phyloP scores from a whole-genome alignment of 2,329 filamentous ascomycete genomes.

The Botrytis paeoniae region DNA sequence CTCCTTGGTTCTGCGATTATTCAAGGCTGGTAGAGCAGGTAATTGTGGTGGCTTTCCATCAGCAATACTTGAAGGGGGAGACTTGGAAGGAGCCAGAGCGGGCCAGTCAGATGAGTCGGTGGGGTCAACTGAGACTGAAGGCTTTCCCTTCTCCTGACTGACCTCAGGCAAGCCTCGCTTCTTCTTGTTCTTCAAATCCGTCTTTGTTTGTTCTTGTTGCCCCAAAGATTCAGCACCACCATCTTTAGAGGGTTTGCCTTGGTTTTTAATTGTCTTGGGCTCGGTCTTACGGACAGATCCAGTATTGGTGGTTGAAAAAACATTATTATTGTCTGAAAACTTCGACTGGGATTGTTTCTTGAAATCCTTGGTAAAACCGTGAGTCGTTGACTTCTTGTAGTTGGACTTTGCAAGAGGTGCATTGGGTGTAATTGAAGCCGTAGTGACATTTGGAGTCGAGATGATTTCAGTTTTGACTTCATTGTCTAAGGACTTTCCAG shows the following conservation, averaged over 20 bases:
- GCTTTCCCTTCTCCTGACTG: background rate
- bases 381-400: background rate
- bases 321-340: constrained; percentile 19
- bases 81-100: constrained; percentile 24
- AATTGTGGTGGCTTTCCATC: constrained; percentile 26
- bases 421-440: background rate
- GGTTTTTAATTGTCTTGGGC: background rate
- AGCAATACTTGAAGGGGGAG: constrained; percentile 23
- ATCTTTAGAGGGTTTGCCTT: background rate
- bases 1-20: background rate
- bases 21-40: constrained; percentile 17
- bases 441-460: background rate
- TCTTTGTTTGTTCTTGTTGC: background rate
- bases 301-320: constrained; percentile 9
- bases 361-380: constrained; percentile 1
- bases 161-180: background rate
- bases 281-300: constrained; percentile 24
- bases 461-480: background rate
- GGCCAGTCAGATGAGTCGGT: constrained; percentile 27
- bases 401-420: background rate
- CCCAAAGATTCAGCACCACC: background rate
- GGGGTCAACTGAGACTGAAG: background rate
- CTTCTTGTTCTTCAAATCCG: constrained; percentile 9
- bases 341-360: constrained; percentile 7
- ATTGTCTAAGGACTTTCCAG: background rate